Conservation (phyloP, 352 stramenopile genomes). For the Plasmopara halstedii region DNA sequence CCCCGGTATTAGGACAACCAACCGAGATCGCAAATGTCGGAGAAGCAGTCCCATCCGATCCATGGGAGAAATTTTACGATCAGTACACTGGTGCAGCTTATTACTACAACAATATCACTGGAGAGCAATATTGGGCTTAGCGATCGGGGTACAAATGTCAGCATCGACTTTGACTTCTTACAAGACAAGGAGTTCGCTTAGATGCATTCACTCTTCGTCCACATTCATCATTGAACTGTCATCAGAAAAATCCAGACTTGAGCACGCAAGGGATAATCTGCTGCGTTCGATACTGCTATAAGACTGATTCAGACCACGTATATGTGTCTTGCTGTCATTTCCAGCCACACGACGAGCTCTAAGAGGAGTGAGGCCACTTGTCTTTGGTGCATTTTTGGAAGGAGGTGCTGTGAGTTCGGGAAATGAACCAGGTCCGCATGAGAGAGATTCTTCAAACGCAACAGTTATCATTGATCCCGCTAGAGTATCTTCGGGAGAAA, state of each 20-base stretch:
- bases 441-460: conserved; percentile 72
- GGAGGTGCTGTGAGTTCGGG: conserved; percentile 22
- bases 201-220: conserved; percentile 30
- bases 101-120: conserved; percentile 86
- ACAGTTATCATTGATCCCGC: conserved; percentile 78
- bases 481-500: conserved; percentile 65
- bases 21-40: conserved; percentile 1
- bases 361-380: conserved; percentile 34
- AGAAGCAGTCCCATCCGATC: conserved; percentile 36
- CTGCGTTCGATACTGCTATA: conserved; percentile 70
- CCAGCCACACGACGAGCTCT: conserved; percentile 11
- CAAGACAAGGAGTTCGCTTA: too few species aligned
- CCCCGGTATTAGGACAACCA: not conserved
- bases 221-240: conserved; percentile 76
- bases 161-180: conserved; percentile 2
- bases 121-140: conserved; percentile 78
- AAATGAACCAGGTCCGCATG: conserved; percentile 28
- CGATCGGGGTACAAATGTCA: conserved; percentile 4
- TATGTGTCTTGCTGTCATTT: conserved; percentile 4
- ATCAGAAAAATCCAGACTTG: conserved; percentile 67
- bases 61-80: conserved; percentile 84
- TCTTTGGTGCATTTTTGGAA: conserved; percentile 18
- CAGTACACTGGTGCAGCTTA: conserved; percentile 79
- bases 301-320: conserved; percentile 41
- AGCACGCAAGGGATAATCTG: conserved; percentile 40